Conservation (phyloP, 1,284 basidiomycete species). For the Malassezia obtusa region DNA sequence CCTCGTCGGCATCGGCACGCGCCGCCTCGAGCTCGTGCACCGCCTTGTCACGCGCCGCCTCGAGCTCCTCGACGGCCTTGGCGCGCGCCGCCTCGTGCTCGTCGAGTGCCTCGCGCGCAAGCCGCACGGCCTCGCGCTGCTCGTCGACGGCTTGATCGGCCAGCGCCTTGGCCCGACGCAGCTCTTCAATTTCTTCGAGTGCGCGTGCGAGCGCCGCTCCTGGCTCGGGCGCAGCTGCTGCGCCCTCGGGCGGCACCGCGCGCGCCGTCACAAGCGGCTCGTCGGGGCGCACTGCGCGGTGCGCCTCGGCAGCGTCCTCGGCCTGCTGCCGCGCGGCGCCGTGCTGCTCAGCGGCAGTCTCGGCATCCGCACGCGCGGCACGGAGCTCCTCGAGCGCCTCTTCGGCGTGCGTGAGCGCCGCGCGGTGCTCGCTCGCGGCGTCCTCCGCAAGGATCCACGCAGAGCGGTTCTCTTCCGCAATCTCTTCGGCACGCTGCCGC, state of each 20-base stretch:
- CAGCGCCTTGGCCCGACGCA: too few relatives aligned
- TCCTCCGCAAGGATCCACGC: neutral
- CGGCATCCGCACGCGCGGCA: neutral
- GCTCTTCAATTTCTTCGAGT: too few relatives aligned
- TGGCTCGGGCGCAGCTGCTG: too few relatives aligned
- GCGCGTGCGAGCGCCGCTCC: too few relatives aligned
- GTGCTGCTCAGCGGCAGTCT: neutral
- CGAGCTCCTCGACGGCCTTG: neutral
- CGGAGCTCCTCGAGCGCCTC: neutral
- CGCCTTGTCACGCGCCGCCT: neutral
- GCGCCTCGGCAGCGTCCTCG: neutral
- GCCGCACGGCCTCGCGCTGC: too few relatives aligned
- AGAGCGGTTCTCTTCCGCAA: neutral
- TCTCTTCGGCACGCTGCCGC: neutral
- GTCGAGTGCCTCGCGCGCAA: too few relatives aligned
- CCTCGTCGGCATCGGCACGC: too few relatives aligned
- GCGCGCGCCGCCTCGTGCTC: too few relatives aligned
- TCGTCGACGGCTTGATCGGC: too few relatives aligned
- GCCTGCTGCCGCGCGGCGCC: neutral
- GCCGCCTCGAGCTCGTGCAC: neutral
- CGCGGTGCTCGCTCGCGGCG: neutral
- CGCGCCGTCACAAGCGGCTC: too few relatives aligned
- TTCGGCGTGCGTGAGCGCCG: neutral
- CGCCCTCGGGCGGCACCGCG: too few relatives aligned
- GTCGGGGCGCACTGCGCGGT: neutral